Conservation (phyloP, 1,139 yeast species). For the Magnusiomyces paraingens region DNA sequence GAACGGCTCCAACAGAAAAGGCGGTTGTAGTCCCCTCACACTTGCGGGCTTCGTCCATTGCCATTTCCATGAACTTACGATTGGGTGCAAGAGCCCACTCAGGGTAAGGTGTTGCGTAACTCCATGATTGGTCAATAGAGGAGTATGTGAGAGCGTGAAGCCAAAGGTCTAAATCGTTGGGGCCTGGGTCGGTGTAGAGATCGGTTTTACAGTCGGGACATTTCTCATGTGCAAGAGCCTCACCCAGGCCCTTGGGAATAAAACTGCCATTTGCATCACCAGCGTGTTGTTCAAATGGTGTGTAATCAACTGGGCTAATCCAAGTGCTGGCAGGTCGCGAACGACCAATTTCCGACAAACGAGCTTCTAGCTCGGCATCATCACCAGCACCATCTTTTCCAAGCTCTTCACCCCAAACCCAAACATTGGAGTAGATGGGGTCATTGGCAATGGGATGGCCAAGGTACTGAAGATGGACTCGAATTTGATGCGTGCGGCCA, state of each 20-base stretch:
- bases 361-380: constrained; percentile 39
- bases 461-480: constrained; percentile 82
- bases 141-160: constrained; percentile 75
- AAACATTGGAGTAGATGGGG: constrained; percentile 67
- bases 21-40: constrained; percentile 84
- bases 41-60: constrained; percentile 69
- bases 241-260: constrained; percentile 40
- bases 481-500: constrained; percentile 90
- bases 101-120: constrained; percentile 72
- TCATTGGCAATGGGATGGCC: constrained; percentile 94
- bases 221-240: constrained; percentile 46
- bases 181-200: constrained; percentile 80
- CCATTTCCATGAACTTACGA: constrained; percentile 49
- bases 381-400: constrained; percentile 52
- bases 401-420: constrained; percentile 63
- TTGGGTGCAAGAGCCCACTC: constrained; percentile 74
- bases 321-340: constrained; percentile 61
- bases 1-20: constrained; percentile 87
- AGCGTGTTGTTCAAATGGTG: not conserved
- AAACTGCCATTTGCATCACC: constrained; percentile 13
- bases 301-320: constrained; percentile 35
- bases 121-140: constrained; percentile 53
- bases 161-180: constrained; percentile 81
- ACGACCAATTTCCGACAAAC: constrained; percentile 62
- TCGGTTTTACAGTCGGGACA: constrained; percentile 70